Evolutionary conservation across 2,329 filamentous ascomycete genomes (phyloP), one percentile per base, ranked within the genome.

Genomic region (Chrysosporium queenslandicum): DNA sequence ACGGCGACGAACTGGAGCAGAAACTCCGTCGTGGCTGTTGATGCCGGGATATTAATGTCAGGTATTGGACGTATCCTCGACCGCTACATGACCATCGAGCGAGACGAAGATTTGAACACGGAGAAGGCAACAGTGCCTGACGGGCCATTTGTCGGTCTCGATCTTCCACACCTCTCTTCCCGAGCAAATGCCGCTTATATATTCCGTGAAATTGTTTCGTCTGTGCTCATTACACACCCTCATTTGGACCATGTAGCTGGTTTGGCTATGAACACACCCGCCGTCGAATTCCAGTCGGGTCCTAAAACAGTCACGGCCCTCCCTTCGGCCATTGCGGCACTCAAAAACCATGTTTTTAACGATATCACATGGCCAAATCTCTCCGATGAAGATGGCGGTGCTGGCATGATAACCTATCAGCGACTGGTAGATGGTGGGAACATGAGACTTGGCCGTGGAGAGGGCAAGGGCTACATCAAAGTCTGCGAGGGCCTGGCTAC

Each of bases 361-460:
- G 94, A 96, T 63, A 74, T 95, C 53, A 94, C 97, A 50, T 98
- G 92, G 92, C 92, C 92, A 0, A 98, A 98, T 60, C 72, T 98
- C 36, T 94, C 88, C 0, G 91, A 98, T 63, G 92, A 98, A 70
- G 92, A 95, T 66, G 89, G 90, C 30, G 92, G 92, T 21, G 90
- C 90, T 3, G 92, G 92, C 0, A 77, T 98, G 25, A 82, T 98
- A 30, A 95, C 88, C 0, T 97, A 94, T 61, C 83, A 89, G 66
- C 81, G 92, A 14, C 75, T 98, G 8, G 83, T 87, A 4, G 90
- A 96, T 64, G 91, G 90, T 9, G 91, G 91, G 2, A 92, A 91
- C 55, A 82, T 86, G 1, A 83, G 87, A 23, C 74, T 95, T 5
- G 90, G 89, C 1, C 83, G 87, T 56, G 88, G 87, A 1, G 83